Evolutionary conservation across 2,329 filamentous ascomycete genomes (phyloP), one percentile per base, ranked within the genome.

Genomic region (Aspergillus neotritici): DNA sequence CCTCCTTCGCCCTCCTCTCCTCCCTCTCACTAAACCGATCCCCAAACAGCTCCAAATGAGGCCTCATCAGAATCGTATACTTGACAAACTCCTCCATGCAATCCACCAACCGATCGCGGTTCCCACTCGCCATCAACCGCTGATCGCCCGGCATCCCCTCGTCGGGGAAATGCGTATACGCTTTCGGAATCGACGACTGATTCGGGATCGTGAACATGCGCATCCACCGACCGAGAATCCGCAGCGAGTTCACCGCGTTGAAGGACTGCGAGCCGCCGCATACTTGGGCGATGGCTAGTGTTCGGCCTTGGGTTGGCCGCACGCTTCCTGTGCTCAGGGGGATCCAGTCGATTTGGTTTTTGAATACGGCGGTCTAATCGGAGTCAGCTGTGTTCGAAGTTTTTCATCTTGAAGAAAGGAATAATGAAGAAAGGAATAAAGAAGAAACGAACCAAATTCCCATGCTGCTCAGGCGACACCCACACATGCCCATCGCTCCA

Each of bases 21-120:
- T 58, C 55, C 21, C 80, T 65, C 60, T 85, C 81, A 57, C 81
- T 84, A 48, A 68, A 83, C 7, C 82, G 69, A 63, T 84, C 80
- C 1, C 69, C 73, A 56, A 84, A 83, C 2, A 83, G 60, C 17
- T 72, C 72, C 49, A 82, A 74, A 51, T 82, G 76, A 16, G 75
- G 74, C 41, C 79, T 65, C 79, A 84, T 83, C 1, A 84, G 49
- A 21, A 84, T 72, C 0, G 79, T 84, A 54, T 82, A 83, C 59
- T 84, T 84, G 4, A 85, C 80, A 61, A 85, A 76, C 60, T 85
- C 82, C 64, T 85, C 82, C 75, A 83, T 83, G 49, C 78, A 82
- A 63, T 84, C 80, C 1, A 83, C 79, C 11, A 83, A 53, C 2
- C 80, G 67, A 43, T 82, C 77, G 9, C 80, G 63, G 48, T 83